Evolutionary conservation across 805 yeast species (phyloP).

Genomic region (Suhomyces prunicola): DNA sequence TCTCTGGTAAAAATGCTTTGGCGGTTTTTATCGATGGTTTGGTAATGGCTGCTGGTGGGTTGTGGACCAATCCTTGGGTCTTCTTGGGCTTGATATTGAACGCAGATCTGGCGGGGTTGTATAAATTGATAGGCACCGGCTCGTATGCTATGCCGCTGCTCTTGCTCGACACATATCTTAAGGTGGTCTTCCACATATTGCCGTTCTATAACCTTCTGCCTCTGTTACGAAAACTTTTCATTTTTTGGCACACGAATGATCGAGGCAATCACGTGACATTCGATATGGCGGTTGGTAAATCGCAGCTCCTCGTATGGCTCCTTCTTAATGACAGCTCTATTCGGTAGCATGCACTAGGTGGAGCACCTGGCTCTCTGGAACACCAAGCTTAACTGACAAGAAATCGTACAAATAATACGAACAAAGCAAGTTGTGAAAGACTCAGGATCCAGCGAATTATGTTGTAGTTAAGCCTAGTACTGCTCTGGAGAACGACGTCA

Average conservation of each 20-base stretch:
- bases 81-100: constrained; percentile 56
- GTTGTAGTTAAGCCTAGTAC: too few relatives aligned
- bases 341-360: too few relatives aligned
- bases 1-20: constrained; percentile 59
- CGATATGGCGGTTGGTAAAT: neutral
- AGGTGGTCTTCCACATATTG: constrained; percentile 6
- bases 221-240: constrained; percentile 3
- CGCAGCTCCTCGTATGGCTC: neutral
- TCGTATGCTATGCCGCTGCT: constrained; percentile 26
- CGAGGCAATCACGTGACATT: neutral
- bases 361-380: too few relatives aligned
- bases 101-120: constrained; percentile 61
- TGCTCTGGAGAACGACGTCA: too few relatives aligned
- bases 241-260: neutral
- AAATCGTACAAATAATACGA: too few relatives aligned
- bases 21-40: constrained; percentile 59
- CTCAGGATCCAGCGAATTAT: too few relatives aligned
- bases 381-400: too few relatives aligned
- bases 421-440: too few relatives aligned
- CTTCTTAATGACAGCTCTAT: too few relatives aligned
- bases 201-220: neutral
- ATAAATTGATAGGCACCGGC: constrained; percentile 49
- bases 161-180: constrained; percentile 8
- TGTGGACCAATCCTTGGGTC: constrained; percentile 58
- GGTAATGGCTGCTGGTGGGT: constrained; percentile 54